Evolutionary conservation across 2,329 filamentous ascomycete species (phyloP).

Genomic region (Colletotrichum cordylinicola): DNA sequence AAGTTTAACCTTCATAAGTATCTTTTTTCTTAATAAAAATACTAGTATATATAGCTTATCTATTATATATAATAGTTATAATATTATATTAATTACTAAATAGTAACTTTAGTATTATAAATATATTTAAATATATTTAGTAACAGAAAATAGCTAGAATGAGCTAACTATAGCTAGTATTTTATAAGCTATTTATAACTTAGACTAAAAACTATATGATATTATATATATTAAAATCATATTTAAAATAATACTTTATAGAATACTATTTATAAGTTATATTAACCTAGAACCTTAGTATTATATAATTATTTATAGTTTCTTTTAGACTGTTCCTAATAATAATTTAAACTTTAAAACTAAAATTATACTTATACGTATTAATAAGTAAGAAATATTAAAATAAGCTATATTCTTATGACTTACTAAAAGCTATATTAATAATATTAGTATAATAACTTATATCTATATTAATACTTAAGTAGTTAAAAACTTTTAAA

Average conservation of each 20-base stretch:
- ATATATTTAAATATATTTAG: neutral
- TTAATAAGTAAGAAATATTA: neutral
- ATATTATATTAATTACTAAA: neutral
- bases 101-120: neutral
- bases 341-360: neutral
- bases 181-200: too few relatives aligned
- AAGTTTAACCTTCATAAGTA: neutral
- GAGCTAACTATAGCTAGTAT: too few relatives aligned
- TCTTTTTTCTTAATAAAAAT: neutral
- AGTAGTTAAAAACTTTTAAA: too few relatives aligned
- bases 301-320: neutral
- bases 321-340: neutral
- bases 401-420: neutral
- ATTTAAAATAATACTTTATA: too few relatives aligned
- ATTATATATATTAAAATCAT: too few relatives aligned
- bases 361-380: neutral
- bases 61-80: neutral
- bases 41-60: neutral
- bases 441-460: neutral
- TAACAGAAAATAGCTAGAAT: too few relatives aligned
- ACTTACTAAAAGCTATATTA: neutral
- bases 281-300: too few relatives aligned
- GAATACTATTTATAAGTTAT: too few relatives aligned
- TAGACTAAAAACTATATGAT: too few relatives aligned
- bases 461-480: neutral